Evolutionary conservation across 1,284 basidiomycete species (phyloP).

Genomic region (Cryptococcus jaspeensis): DNA sequence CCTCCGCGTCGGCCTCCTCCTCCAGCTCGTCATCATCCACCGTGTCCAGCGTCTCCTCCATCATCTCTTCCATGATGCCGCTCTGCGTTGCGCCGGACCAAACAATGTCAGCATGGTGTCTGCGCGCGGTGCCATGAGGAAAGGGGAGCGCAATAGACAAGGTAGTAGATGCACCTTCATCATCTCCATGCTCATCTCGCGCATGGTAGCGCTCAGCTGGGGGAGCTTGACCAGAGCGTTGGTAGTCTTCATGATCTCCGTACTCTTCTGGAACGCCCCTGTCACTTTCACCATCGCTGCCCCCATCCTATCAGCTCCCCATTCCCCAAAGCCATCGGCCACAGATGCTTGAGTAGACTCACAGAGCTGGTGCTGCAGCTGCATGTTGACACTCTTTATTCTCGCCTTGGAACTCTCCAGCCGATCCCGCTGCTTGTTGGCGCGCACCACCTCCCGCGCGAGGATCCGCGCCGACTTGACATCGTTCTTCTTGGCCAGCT

Average conservation of each 20-base stretch:
- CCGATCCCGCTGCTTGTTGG: slow-evolving; percentile 90
- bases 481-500: slow-evolving; percentile 87
- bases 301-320: neutral
- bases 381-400: slow-evolving; percentile 85
- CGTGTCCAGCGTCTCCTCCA: slow-evolving; percentile 74
- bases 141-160: slow-evolving; percentile 2
- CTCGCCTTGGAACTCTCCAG: slow-evolving; percentile 90
- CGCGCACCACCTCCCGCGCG: slow-evolving; percentile 90
- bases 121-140: neutral
- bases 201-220: slow-evolving; percentile 88
- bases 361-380: slow-evolving; percentile 93
- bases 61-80: slow-evolving; percentile 90
- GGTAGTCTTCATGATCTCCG: slow-evolving; percentile 98
- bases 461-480: slow-evolving; percentile 88
- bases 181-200: slow-evolving; percentile 99
- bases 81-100: slow-evolving; percentile 57
- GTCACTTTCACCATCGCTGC: slow-evolving; percentile 96
- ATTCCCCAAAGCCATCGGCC: neutral
- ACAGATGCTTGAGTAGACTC: slow-evolving; percentile 38
- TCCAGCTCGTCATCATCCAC: slow-evolving; percentile 90
- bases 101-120: neutral
- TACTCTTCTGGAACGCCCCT: slow-evolving; percentile 92
- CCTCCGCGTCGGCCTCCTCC: slow-evolving; percentile 94
- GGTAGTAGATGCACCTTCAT: slow-evolving; percentile 67
- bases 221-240: slow-evolving; percentile 89